Conservation (phyloP, 192 early-diverging fungal genomes). For the Coemansia sp. region DNA sequence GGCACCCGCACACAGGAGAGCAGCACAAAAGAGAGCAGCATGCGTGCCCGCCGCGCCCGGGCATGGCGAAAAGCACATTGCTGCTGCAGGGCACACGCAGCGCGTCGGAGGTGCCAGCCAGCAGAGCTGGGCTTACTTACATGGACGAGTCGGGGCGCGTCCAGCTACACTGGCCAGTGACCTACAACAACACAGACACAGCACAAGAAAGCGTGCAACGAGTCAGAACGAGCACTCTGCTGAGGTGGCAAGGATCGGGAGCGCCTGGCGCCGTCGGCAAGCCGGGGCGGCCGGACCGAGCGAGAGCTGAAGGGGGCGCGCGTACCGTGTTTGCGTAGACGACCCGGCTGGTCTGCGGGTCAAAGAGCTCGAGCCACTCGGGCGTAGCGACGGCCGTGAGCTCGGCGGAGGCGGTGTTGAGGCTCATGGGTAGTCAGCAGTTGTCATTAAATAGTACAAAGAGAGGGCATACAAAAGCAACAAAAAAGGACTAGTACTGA, state of each 20-base stretch:
- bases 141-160: slow-evolving; percentile 33
- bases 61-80: neutral
- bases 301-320: neutral
- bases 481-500: slow-evolving; percentile 13
- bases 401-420: slow-evolving; percentile 13
- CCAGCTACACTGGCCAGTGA: slow-evolving; percentile 77
- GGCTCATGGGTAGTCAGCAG: slow-evolving; percentile 9
- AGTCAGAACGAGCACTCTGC: too few relatives aligned
- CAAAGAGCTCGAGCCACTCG: slow-evolving; percentile 67
- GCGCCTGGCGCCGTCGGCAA: too few relatives aligned
- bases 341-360: slow-evolving; percentile 59
- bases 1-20: neutral
- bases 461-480: neutral
- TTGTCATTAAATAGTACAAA: slow-evolving; percentile 15
- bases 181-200: slow-evolving; percentile 29
- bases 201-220: neutral
- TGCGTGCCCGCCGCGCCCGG: neutral
- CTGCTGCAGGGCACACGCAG: too few relatives aligned
- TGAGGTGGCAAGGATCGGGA: too few relatives aligned
- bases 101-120: too few relatives aligned
- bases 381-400: slow-evolving; percentile 3
- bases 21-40: neutral
- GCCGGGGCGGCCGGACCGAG: too few relatives aligned
- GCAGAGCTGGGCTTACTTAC: slow-evolving; percentile 29
- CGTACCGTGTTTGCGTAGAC: slow-evolving; percentile 70